phyloP scores from a whole-genome alignment of 2,329 filamentous ascomycete genomes.

The Coniochaeta sp. region DNA sequence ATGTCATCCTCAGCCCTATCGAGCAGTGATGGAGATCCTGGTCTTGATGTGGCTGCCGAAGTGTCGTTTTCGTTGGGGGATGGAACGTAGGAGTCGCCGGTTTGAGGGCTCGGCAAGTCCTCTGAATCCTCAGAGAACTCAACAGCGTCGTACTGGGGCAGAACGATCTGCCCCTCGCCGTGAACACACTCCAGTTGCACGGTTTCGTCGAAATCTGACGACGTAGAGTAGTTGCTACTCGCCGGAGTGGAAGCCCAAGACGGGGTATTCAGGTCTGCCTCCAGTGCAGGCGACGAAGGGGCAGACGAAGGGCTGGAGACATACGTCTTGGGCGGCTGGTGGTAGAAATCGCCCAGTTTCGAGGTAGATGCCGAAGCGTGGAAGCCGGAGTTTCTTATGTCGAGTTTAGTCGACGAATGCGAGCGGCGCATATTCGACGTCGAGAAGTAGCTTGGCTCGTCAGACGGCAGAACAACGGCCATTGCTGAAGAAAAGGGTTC shows the following conservation, averaged over 20 bases:
- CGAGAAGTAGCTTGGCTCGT: constrained; percentile 49
- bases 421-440: constrained; percentile 49
- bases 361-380: constrained; percentile 38
- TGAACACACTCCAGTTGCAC: constrained; percentile 34
- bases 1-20: constrained; percentile 73
- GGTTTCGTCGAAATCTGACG: constrained; percentile 42
- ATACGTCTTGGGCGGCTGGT: constrained; percentile 32
- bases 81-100: constrained; percentile 41
- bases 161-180: constrained; percentile 39
- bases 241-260: constrained; percentile 58
- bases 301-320: constrained; percentile 45
- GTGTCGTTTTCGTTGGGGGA: constrained; percentile 48
- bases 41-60: constrained; percentile 44
- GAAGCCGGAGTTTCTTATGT: constrained; percentile 29
- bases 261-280: constrained; percentile 45
- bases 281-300: constrained; percentile 48
- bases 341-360: constrained; percentile 39
- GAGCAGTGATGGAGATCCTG: constrained; percentile 48
- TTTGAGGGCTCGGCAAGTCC: constrained; percentile 43
- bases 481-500: constrained; percentile 26
- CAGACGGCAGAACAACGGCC: constrained; percentile 50
- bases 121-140: constrained; percentile 41
- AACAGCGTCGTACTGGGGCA: constrained; percentile 38
- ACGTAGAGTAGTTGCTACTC: constrained; percentile 56
- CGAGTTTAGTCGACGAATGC: constrained; percentile 49